phyloP scores from a whole-genome alignment of 257 asterid genomes.

The Striga asiatica region DNA sequence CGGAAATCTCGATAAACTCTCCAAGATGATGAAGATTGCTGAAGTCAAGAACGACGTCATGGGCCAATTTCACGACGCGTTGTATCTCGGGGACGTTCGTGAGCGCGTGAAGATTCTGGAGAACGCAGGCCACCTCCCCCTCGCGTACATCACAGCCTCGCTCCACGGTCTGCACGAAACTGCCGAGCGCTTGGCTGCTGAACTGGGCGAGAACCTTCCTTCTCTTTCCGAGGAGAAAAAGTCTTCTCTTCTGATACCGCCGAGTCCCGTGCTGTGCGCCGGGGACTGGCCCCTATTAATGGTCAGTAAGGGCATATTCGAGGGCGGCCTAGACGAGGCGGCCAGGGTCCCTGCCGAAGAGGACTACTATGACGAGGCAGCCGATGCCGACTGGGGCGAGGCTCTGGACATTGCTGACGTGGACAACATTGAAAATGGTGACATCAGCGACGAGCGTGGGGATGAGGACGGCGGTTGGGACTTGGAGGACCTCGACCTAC shows the following conservation, averaged over 20 bases:
- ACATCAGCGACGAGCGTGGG: slow-evolving; percentile 42
- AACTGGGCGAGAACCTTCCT: slow-evolving; percentile 64
- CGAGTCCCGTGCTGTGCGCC: slow-evolving; percentile 55
- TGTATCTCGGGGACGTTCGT: slow-evolving; percentile 75
- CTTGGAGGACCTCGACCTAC: slow-evolving; percentile 88
- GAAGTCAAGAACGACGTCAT: slow-evolving; percentile 83
- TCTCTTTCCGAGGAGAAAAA: slow-evolving; percentile 44
- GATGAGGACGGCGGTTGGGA: slow-evolving; percentile 92
- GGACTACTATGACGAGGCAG: slow-evolving; percentile 50
- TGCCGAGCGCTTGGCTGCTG: slow-evolving; percentile 49
- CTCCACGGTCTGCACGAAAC: slow-evolving; percentile 61
- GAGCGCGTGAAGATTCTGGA: slow-evolving; percentile 85
- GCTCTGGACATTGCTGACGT: slow-evolving; percentile 53
- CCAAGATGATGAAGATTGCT: slow-evolving; percentile 92
- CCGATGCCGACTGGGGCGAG: slow-evolving; percentile 69
- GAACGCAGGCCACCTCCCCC: slow-evolving; percentile 68
- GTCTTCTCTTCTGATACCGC: slow-evolving; percentile 64
- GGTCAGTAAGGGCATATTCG: slow-evolving; percentile 79
- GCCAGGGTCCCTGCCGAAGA: slow-evolving; percentile 33
- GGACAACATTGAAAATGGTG: slow-evolving; percentile 46
- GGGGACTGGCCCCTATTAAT: slow-evolving; percentile 93
- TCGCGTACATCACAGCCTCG: slow-evolving; percentile 65
- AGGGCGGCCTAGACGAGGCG: slow-evolving; percentile 61
- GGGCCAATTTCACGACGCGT: slow-evolving; percentile 91
- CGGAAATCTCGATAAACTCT: slow-evolving; percentile 69